These are phyloP conservation scores for Pleomassaria siparia DNA, from an alignment of 2,329 filamentous ascomycete species.

Conservation along the genomic window DNA sequence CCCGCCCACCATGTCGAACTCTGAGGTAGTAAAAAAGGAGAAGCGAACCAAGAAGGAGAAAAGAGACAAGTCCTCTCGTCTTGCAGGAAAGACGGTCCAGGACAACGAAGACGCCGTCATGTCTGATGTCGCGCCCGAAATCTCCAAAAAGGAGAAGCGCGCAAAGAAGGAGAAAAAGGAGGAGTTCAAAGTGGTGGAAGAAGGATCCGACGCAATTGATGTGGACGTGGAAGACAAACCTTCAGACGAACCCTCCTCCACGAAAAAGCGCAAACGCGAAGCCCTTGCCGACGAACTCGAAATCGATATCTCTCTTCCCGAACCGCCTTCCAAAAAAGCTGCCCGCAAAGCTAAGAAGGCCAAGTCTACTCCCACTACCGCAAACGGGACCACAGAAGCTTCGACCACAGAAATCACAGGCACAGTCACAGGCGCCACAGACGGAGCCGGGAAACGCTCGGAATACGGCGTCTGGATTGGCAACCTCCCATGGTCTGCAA, in stretches of 20 bases:
- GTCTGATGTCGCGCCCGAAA: conserved; percentile 5
- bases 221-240: conserved; percentile 13
- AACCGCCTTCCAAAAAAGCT: conserved; percentile 93
- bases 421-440: conserved; percentile 36
- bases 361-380: conserved; percentile 49
- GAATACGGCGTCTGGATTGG: conserved; percentile 93
- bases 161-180: conserved; percentile 32
- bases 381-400: conserved; percentile 37
- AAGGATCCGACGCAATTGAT: background rate
- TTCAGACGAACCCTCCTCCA: conserved; percentile 19
- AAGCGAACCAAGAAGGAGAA: conserved; percentile 30
- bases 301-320: conserved; percentile 84
- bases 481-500: conserved; percentile 84
- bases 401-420: conserved; percentile 27
- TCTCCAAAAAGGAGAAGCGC: conserved; percentile 23
- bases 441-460: conserved; percentile 59
- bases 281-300: conserved; percentile 68
- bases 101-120: background rate
- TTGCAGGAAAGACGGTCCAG: background rate
- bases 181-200: conserved; percentile 15
- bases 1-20: conserved; percentile 4
- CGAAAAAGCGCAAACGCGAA: conserved; percentile 60
- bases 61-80: background rate
- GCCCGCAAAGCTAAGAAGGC: conserved; percentile 87
- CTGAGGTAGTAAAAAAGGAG: conserved; percentile 20